Base-by-base conservation (phyloP, 1,284 basidiomycete genomes). In the Fomitopsis pinicola region DNA sequence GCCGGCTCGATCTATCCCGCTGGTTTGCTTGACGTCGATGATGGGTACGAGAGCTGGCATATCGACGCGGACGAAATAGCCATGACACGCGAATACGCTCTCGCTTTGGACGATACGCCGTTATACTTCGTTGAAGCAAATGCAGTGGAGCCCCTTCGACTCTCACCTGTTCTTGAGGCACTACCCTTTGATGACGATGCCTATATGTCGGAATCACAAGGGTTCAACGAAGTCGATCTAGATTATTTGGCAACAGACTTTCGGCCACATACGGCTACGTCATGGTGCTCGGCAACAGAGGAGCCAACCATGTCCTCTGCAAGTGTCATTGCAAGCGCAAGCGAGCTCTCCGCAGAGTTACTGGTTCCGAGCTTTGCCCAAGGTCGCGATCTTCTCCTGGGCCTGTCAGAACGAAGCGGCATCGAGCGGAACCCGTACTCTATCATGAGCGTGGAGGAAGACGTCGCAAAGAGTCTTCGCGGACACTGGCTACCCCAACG, bases 401-500 rank as follows among this genome's bases (percentile, higher is more conserved):
- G 71, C 26, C 64, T 72, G 17, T 55, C 61, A 1, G 67, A 68
- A 33, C 30, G 17, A 45, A 59, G 50, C 45, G 58, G 33, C 26
- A 46, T 40, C 14, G 14, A 48, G 46, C 35, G 35, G 54, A 40
- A 60, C 54, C 46, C 14, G n/a, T 63, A 66, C 45, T 66, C 66
- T 8, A 63, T 73, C 15, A 72, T 73, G 14, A 68, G 69, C 28
- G 80, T 76, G 5, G 88, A 90, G 69, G 76, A 76, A 60, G 84
- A 87, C 68, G 85, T 90, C 9, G 87, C 78, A 12, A 80, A 71
- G 63, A 72, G 65, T 59, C 69, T 90, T 64, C 80, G 73, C 57
- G 78, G 77, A 42, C 87, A 90, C 68, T 90, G 88, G 88, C 72
- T 77, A 26, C 87, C 85, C 0, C 81, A 86, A 58, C 78, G 75